phyloP scores from a whole-genome alignment of 192 early-diverging fungal species.

The Backusella parvicylindrica region DNA sequence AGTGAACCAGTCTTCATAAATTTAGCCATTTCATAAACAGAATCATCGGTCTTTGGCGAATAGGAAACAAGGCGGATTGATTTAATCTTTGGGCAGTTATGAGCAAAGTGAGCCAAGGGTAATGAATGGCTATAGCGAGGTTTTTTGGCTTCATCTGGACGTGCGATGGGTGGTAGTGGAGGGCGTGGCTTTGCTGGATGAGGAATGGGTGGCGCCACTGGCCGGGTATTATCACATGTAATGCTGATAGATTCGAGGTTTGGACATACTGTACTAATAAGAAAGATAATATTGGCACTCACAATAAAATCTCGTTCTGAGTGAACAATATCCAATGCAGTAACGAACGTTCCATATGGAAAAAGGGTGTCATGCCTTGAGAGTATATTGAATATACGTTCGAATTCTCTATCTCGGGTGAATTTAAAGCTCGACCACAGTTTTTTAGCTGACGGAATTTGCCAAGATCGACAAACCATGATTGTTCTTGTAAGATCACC shows the following conservation, averaged over 20 bases:
- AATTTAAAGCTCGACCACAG: conserved; percentile 30
- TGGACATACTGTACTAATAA: conserved; percentile 19
- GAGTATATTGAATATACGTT: conserved; percentile 25
- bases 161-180: background rate
- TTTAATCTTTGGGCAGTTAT: conserved; percentile 28
- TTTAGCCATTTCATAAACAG: conserved; percentile 35
- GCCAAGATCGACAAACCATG: conserved; percentile 22
- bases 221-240: conserved; percentile 17
- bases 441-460: conserved; percentile 9
- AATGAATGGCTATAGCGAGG: conserved; percentile 11
- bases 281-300: conserved; percentile 22
- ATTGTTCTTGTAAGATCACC: background rate
- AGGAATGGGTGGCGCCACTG: conserved; percentile 9
- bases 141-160: background rate
- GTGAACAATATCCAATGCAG: conserved; percentile 21
- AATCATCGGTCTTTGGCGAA: conserved; percentile 30
- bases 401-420: conserved; percentile 25
- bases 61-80: conserved; percentile 23
- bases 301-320: conserved; percentile 26
- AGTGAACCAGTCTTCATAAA: conserved; percentile 16
- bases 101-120: conserved; percentile 27
- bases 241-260: conserved; percentile 26
- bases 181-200: background rate
- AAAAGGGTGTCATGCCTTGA: conserved; percentile 12
- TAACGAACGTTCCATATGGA: conserved; percentile 20